Conservation (phyloP, 148 eudicot genomes). For the Tetragonia tetragonoides region DNA sequence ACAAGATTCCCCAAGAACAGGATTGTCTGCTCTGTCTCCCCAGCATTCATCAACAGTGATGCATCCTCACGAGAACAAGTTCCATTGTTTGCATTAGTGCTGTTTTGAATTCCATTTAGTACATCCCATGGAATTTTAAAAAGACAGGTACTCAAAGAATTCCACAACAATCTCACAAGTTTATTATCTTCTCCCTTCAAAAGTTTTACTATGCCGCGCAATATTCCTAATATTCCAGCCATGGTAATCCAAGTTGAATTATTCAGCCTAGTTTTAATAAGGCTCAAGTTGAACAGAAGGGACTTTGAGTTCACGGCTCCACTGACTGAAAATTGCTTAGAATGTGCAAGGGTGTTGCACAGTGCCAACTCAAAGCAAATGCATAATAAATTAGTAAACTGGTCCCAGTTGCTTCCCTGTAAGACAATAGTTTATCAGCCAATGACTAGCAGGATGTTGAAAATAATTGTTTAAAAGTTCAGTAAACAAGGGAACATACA, state of each 20-base stretch:
- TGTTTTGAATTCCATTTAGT: constrained; percentile 27
- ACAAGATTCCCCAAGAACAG: constrained; percentile 59
- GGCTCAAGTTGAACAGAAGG: constrained; percentile 20
- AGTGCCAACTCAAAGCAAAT: constrained; percentile 51
- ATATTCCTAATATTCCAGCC: constrained; percentile 49
- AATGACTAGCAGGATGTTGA: constrained; percentile 2
- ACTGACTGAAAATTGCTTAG: constrained; percentile 18
- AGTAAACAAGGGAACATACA: constrained; percentile 33
- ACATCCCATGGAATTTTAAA: constrained; percentile 52
- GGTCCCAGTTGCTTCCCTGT: constrained; percentile 53
- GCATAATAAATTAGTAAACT: constrained; percentile 42
- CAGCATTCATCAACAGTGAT: constrained; percentile 12
- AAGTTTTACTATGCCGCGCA: constrained; percentile 51
- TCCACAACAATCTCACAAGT: constrained; percentile 33
- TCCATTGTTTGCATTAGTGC: constrained; percentile 12
- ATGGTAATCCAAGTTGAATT: constrained; percentile 49
- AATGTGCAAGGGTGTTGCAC: constrained; percentile 35
- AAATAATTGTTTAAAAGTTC: neutral
- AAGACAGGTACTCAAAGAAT: constrained; percentile 33
- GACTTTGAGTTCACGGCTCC: constrained; percentile 22
- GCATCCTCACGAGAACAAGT: constrained; percentile 19
- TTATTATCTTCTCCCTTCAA: constrained; percentile 46
- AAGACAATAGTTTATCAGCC: constrained; percentile 15
- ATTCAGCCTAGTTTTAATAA: constrained; percentile 30
- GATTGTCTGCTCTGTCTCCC: constrained; percentile 30